Conservation (phyloP, 148 eudicot genomes). For the Gaultheria prostrata region DNA sequence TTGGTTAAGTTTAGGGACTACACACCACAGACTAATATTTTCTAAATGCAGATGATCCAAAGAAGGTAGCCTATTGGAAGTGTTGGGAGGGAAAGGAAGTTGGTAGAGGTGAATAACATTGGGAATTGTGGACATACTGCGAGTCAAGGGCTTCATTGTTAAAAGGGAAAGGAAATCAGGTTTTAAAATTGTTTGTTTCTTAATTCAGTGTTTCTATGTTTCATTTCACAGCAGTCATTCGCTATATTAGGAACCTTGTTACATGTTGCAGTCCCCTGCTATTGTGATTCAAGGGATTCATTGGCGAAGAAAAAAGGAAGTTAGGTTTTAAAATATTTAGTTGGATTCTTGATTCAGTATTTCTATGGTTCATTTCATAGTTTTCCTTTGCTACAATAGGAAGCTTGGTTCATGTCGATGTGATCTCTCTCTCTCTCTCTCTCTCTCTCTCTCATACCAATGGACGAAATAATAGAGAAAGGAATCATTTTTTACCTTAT, state of each 20-base stretch:
- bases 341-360: constrained; percentile 17
- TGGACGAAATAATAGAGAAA: constrained; percentile 32
- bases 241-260: constrained; percentile 31
- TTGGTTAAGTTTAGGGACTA: constrained; percentile 26
- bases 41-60: constrained; percentile 19
- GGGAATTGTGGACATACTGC: constrained; percentile 21
- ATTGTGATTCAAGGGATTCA: constrained; percentile 34
- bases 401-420: constrained; percentile 36
- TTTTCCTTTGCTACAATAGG: constrained; percentile 29
- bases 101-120: constrained; percentile 33
- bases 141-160: constrained; percentile 37
- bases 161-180: constrained; percentile 32
- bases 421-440: constrained; percentile 32
- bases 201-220: constrained; percentile 16
- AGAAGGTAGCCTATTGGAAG: constrained; percentile 22
- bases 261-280: constrained; percentile 27
- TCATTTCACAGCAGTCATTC: constrained; percentile 29
- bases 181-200: constrained; percentile 22
- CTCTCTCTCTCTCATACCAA: constrained; percentile 13
- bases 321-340: constrained; percentile 44
- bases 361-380: constrained; percentile 33
- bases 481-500: not conserved
- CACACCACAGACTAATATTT: constrained; percentile 20
- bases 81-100: constrained; percentile 26
- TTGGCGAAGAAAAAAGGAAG: constrained; percentile 27